Percentiles rank a stretch among this genome's conserved stretches.
Conservation (phyloP, 768 basidiomycete species). For the Leccinum incarnatum region DNA sequence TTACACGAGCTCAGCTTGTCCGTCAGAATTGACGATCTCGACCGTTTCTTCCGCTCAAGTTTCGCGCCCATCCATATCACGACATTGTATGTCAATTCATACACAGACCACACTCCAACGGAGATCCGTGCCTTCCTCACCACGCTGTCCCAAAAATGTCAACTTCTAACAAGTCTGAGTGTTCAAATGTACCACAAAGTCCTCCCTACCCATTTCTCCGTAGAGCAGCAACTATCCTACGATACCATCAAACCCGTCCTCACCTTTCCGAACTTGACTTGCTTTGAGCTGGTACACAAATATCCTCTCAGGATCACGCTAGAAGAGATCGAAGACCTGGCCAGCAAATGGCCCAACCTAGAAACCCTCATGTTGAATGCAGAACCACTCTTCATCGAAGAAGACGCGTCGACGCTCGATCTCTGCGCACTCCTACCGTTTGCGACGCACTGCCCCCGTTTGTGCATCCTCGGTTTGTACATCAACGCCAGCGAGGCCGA, state of each 20-base stretch:
- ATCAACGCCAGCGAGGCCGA: conserved; percentile 32
- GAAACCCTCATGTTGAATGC: conserved; percentile 45
- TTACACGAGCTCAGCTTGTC: conserved; percentile 53
- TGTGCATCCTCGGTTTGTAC: conserved; percentile 37
- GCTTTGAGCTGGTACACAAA: conserved; percentile 35
- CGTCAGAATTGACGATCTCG: conserved; percentile 42
- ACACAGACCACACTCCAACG: conserved; percentile 41
- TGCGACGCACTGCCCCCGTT: conserved; percentile 37
- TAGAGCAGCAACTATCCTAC: conserved; percentile 32
- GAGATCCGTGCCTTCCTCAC: conserved; percentile 42
- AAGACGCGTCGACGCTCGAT: conserved; percentile 28
- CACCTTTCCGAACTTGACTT: conserved; percentile 25
- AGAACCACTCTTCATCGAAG: conserved; percentile 38
- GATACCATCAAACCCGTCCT: conserved; percentile 38
- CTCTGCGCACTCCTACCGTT: conserved; percentile 40
- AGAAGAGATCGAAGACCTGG: conserved; percentile 45
- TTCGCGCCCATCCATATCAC: conserved; percentile 51
- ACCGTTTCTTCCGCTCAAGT: conserved; percentile 41
- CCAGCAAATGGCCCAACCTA: conserved; percentile 43
- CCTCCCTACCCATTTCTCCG: conserved; percentile 10
- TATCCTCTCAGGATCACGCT: conserved; percentile 34
- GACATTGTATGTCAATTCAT: conserved; percentile 51
- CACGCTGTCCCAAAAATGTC: conserved; percentile 47
- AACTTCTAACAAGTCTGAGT: conserved; percentile 43
- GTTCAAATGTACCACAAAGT: conserved; percentile 33